These are phyloP conservation scores for Copromyces sp. DNA, from an alignment of 495 filamentous ascomycete species.

Conservation along the genomic window DNA sequence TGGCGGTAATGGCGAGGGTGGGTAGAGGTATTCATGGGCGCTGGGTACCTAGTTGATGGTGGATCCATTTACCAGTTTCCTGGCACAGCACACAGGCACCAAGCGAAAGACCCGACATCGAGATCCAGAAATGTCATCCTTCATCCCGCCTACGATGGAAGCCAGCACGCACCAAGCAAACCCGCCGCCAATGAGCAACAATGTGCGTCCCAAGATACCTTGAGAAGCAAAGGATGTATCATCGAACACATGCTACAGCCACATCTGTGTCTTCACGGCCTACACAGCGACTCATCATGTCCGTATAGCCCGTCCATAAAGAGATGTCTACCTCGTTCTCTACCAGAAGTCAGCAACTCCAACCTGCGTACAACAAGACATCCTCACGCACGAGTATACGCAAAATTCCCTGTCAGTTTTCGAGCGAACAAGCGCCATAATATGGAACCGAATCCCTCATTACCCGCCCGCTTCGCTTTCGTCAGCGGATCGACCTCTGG, in stretches of 20 bases:
- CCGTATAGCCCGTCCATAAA: background rate
- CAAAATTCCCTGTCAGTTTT: too few relatives aligned
- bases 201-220: background rate
- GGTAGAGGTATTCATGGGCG: background rate
- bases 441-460: background rate
- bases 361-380: too few relatives aligned
- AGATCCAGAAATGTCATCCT: background rate
- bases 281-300: background rate
- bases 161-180: background rate
- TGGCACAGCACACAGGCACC: background rate
- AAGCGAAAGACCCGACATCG: background rate
- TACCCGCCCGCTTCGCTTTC: background rate
- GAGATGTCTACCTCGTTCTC: background rate
- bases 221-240: background rate
- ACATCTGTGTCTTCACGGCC: background rate
- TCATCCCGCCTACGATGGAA: background rate
- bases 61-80: background rate
- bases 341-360: background rate
- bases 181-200: background rate
- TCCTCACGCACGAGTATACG: too few relatives aligned
- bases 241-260: background rate
- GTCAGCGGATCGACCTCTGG: background rate
- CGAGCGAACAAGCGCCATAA: too few relatives aligned
- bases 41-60: background rate
- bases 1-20: background rate